A percentile compares a stretch with the other conserved stretches of the same genome.
These are phyloP conservation scores for Punctularia strigosozonata DNA, from an alignment of 768 basidiomycete genomes.

Conservation along the genomic window DNA sequence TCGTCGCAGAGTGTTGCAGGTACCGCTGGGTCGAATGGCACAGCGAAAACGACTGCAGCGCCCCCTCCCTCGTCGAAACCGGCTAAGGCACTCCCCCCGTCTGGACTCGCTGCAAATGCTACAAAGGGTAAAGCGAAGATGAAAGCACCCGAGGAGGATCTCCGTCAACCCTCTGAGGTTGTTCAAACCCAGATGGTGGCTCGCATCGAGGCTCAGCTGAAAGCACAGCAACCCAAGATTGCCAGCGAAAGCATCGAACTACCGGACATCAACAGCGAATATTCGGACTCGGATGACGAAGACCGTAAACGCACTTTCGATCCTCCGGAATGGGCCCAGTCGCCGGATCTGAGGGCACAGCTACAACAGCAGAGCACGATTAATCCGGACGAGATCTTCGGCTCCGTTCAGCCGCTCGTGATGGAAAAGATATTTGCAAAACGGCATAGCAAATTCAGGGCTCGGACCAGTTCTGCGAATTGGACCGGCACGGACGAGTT, in stretches of 20 bases:
- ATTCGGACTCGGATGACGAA: slow-evolving; percentile 93
- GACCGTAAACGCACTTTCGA: slow-evolving; percentile 61
- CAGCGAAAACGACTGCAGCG: slow-evolving; percentile 8
- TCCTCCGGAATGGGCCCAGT: slow-evolving; percentile 85
- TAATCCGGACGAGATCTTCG: slow-evolving; percentile 89
- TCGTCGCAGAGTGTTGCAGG: slow-evolving; percentile 6
- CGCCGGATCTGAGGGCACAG: slow-evolving; percentile 71
- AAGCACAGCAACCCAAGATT: slow-evolving; percentile 29
- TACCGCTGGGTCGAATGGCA: slow-evolving; percentile 1
- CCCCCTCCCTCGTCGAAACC: slow-evolving; percentile 11
- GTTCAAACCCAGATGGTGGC: slow-evolving; percentile 63
- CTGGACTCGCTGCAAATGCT: slow-evolving; percentile 24
- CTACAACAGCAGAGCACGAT: slow-evolving; percentile 76
- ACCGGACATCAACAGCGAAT: slow-evolving; percentile 93
- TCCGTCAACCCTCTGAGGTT: no score
- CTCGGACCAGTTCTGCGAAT: slow-evolving; percentile 88
- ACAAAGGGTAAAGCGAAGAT: slow-evolving; percentile 40
- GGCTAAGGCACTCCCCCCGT: slow-evolving; percentile 15
- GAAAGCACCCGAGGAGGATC: slow-evolving; percentile 28
- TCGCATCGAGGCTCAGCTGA: slow-evolving; percentile 52
- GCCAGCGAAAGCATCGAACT: slow-evolving; percentile 80
- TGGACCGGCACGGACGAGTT: slow-evolving; percentile 91
- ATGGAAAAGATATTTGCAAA: slow-evolving; percentile 93
- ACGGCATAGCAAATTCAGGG: slow-evolving; percentile 71
- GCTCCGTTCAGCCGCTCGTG: slow-evolving; percentile 68